Base-by-base conservation (phyloP, 2,329 filamentous ascomycete genomes). In the Fusarium sp. region DNA sequence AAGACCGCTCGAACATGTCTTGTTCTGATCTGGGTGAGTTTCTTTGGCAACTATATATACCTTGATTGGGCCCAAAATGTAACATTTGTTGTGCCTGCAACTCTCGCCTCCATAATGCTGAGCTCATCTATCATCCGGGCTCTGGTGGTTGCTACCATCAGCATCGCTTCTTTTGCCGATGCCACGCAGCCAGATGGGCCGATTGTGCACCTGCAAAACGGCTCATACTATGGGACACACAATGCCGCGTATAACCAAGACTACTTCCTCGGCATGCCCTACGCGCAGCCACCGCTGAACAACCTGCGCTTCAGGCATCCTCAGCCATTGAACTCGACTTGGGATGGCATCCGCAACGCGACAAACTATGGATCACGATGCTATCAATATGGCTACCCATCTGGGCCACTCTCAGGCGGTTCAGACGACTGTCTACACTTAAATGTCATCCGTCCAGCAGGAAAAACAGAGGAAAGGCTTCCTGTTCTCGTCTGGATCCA, bases 401-500 rank as follows among this genome's bases (percentile, higher is more conserved):
- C 51, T 0, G 56, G 61, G 5, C 38, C 51, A 11, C 25, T 65
- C 0, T 36, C 42, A 1, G 61, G 56, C 4, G 61, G 61, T 2
- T 58, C 61, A 3, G 61, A 65, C 5, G 54, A 66, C 3, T 66
- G 63, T 29, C 49, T 66, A 5, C 54, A 64, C 6, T 28, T 66
- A 0, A 66, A 66, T 3, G 39, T 66, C 29, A 44, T 60, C n/a
- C 58, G 63, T 0, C 63, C 63, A 7, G 29, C 58, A 1, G n/a
- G 7, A 0, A n/a, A 12, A 1, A 0, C 12, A 0, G n/a, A 57
- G 5, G 19, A 35, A 1, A 63, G 50, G 1, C 63, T 67, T 1
- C 64, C 64, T 2, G 55, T 67, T 1, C 54, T 61, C 2, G 54
- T 67, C 2, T 67, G 55, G 54, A 58, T 67, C 3, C 64, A 67